Evolutionary conservation across 345 rosid genomes (phyloP).

Genomic region (Camelina neglecta): DNA sequence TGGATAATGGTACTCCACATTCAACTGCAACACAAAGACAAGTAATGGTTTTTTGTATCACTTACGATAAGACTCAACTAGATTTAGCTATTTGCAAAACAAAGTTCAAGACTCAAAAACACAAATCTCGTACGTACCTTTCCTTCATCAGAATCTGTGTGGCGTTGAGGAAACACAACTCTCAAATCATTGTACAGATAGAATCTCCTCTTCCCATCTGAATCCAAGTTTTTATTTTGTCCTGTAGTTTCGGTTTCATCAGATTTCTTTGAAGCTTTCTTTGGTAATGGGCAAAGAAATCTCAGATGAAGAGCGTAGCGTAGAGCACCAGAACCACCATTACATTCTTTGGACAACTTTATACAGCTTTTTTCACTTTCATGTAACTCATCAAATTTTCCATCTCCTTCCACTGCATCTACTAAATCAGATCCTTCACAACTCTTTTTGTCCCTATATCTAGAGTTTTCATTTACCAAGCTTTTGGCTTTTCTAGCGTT

Average conservation of each 20-base stretch:
- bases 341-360: constrained; percentile 57
- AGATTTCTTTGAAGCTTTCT: constrained; percentile 61
- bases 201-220: constrained; percentile 68
- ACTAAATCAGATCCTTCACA: constrained; percentile 43
- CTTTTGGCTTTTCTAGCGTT: constrained; percentile 45
- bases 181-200: constrained; percentile 85
- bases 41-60: background rate
- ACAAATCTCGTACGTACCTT: constrained; percentile 59
- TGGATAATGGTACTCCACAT: constrained; percentile 86
- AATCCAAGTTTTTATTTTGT: constrained; percentile 46
- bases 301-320: constrained; percentile 95
- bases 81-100: background rate
- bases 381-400: constrained; percentile 41
- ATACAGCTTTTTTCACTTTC: constrained; percentile 44
- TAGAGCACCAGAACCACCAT: constrained; percentile 64
- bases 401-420: constrained; percentile 40
- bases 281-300: constrained; percentile 69
- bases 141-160: constrained; percentile 94
- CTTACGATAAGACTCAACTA: background rate
- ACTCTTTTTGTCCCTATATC: constrained; percentile 36
- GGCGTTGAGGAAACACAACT: constrained; percentile 93
- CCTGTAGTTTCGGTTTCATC: constrained; percentile 48
- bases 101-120: constrained; percentile 14
- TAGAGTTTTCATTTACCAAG: constrained; percentile 17
- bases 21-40: constrained; percentile 57